Evolutionary conservation across 345 rosid genomes (phyloP).

Genomic region (Kandelia obovata): DNA sequence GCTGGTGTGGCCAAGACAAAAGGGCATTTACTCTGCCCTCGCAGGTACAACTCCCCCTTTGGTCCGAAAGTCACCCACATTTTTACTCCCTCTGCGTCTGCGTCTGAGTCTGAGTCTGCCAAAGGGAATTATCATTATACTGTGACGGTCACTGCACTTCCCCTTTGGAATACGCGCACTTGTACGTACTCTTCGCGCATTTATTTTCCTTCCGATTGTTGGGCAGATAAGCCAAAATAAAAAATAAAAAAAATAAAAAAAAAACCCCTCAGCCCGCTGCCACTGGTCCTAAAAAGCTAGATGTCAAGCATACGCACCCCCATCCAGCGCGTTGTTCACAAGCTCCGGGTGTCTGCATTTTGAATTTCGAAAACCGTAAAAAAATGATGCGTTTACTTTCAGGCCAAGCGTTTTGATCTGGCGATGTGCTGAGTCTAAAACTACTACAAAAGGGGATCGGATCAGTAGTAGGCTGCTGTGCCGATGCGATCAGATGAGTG

Average conservation of each 20-base stretch:
- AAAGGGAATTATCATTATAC: slow-evolving; percentile 36
- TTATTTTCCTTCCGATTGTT: background rate
- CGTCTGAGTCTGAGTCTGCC: background rate
- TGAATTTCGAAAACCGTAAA: too few species aligned
- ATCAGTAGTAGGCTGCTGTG: too few species aligned
- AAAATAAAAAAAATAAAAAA: too few species aligned
- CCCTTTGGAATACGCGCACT: slow-evolving; percentile 28
- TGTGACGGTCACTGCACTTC: background rate
- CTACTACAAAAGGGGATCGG: too few species aligned
- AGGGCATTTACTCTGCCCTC: slow-evolving; percentile 22
- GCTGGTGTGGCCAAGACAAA: slow-evolving; percentile 25
- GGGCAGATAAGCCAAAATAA: too few species aligned
- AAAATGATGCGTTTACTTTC: slow-evolving; percentile 9
- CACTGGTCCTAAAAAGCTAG: too few species aligned
- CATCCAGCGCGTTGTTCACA: too few species aligned
- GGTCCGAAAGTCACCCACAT: slow-evolving; percentile 20
- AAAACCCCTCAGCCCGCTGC: too few species aligned
- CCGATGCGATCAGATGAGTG: too few species aligned
- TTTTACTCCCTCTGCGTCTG: background rate
- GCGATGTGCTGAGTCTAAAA: background rate
- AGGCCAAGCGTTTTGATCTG: background rate
- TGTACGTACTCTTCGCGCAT: slow-evolving; percentile 19
- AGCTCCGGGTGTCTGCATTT: too few species aligned
- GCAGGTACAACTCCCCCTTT: background rate
- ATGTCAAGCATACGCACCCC: too few species aligned